A percentile compares a stretch with the other conserved stretches of the same genome.
These are phyloP conservation scores for Penicillium sp. DNA, from an alignment of 2,329 filamentous ascomycete genomes.

Conservation along the genomic window DNA sequence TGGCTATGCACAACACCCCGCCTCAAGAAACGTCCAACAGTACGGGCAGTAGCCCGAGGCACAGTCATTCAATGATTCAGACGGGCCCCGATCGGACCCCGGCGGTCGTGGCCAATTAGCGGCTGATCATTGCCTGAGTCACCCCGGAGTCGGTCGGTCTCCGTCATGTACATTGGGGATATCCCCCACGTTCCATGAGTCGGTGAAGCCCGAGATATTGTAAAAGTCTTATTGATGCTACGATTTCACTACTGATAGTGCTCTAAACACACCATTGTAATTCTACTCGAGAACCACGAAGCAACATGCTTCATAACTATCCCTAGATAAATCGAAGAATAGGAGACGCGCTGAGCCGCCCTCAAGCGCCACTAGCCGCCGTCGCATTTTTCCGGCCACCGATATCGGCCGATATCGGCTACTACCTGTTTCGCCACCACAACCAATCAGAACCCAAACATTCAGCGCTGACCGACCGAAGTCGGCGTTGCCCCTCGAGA, in stretches of 20 bases:
- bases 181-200: background rate
- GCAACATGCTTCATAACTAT: background rate
- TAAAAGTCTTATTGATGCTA: background rate
- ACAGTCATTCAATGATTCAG: background rate
- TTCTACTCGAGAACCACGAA: background rate
- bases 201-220: background rate
- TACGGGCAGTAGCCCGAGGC: background rate
- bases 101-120: conserved; percentile 27
- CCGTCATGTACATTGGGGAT: background rate
- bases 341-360: conserved; percentile 20
- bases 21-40: background rate
- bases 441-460: conserved; percentile 36
- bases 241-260: background rate
- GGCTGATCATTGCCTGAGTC: conserved; percentile 20
- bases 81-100: conserved; percentile 23
- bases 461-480: conserved; percentile 47
- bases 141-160: conserved; percentile 19
- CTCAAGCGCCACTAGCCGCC: conserved; percentile 31
- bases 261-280: background rate
- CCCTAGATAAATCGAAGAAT: background rate
- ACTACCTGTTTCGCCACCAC: conserved; percentile 7
- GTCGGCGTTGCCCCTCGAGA: conserved; percentile 44
- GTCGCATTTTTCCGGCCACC: conserved; percentile 21
- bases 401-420: conserved; percentile 34
- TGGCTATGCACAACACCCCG: background rate